Evolutionary conservation across 805 yeast species (phyloP).

Genomic region (Candida loeiensis): DNA sequence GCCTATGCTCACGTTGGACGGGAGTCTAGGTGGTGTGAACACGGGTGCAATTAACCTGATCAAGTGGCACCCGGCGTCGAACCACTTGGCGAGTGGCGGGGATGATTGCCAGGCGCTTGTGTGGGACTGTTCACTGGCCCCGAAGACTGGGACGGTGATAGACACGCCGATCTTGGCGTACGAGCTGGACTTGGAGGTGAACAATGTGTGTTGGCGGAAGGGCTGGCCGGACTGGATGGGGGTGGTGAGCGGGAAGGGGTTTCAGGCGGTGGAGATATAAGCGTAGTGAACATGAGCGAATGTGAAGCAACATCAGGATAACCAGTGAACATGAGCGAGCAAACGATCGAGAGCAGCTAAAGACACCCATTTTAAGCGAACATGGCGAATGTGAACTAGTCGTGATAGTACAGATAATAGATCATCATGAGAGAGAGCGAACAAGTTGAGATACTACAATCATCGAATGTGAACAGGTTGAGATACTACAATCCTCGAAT

Average conservation of each 20-base stretch:
- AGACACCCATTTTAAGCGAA: too few species aligned
- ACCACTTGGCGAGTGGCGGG: slow-evolving; percentile 59
- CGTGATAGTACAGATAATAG: too few species aligned
- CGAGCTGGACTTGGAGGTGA: slow-evolving; percentile 67
- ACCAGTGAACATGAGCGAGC: too few species aligned
- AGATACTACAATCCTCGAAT: too few species aligned
- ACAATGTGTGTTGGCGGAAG: slow-evolving; percentile 68
- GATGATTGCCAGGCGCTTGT: slow-evolving; percentile 71
- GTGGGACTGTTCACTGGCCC: slow-evolving; percentile 49
- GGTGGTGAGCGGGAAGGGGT: slow-evolving; percentile 61
- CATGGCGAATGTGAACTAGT: too few species aligned
- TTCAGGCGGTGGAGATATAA: slow-evolving; percentile 54
- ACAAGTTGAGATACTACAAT: too few species aligned
- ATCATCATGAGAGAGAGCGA: too few species aligned
- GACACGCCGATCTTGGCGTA: slow-evolving; percentile 47
- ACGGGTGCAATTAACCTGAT: slow-evolving; percentile 65
- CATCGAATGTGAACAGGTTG: too few species aligned
- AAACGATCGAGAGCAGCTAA: too few species aligned
- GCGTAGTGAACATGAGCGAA: background rate
- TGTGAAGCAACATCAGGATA: background rate
- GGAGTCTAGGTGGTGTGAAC: slow-evolving; percentile 48
- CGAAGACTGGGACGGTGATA: slow-evolving; percentile 13
- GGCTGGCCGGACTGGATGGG: slow-evolving; percentile 80
- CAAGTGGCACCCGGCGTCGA: slow-evolving; percentile 79
- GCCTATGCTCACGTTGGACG: slow-evolving; percentile 68